Evolutionary conservation across 1,139 yeast genomes (phyloP).

Genomic region (Yueomyces sp.): DNA sequence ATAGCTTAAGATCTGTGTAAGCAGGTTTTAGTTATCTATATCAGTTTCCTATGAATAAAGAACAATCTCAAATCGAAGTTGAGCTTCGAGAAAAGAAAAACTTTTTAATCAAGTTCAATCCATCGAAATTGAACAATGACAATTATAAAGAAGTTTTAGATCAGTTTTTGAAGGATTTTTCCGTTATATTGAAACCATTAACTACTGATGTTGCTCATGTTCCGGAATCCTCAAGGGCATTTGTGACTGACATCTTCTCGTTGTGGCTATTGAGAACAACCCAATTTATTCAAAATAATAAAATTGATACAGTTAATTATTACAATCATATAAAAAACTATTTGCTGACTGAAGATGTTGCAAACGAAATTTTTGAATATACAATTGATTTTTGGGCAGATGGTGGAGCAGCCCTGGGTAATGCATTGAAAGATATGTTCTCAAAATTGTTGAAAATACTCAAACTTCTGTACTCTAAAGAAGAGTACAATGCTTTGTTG

Average conservation of each 20-base stretch:
- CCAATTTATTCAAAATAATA: conserved; percentile 11
- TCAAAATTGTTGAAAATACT: conserved; percentile 36
- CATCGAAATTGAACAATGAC: not conserved
- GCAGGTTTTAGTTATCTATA: not conserved
- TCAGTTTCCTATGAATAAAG: not conserved
- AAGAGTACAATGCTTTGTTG: conserved; percentile 19
- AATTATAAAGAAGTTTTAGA: not conserved
- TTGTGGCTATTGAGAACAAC: conserved; percentile 48
- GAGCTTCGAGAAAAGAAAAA: not conserved
- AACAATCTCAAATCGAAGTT: not conserved
- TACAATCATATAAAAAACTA: conserved; percentile 10
- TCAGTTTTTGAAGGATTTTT: not conserved
- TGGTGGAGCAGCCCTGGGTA: conserved; percentile 57
- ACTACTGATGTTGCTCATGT: conserved; percentile 1
- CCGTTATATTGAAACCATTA: not conserved
- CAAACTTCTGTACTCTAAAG: conserved; percentile 15
- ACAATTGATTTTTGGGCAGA: conserved; percentile 60
- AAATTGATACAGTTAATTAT: conserved; percentile 6
- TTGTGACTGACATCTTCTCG: conserved; percentile 47
- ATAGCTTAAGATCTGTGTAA: too few species aligned
- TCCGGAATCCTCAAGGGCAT: conserved; percentile 22
- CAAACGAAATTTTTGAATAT: conserved; percentile 36
- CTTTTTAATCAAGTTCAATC: not conserved
- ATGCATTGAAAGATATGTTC: conserved; percentile 51
- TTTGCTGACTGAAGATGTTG: conserved; percentile 16